Base-by-base conservation (phyloP, 2,329 filamentous ascomycete genomes). In the Trichoderma oligosporum region DNA sequence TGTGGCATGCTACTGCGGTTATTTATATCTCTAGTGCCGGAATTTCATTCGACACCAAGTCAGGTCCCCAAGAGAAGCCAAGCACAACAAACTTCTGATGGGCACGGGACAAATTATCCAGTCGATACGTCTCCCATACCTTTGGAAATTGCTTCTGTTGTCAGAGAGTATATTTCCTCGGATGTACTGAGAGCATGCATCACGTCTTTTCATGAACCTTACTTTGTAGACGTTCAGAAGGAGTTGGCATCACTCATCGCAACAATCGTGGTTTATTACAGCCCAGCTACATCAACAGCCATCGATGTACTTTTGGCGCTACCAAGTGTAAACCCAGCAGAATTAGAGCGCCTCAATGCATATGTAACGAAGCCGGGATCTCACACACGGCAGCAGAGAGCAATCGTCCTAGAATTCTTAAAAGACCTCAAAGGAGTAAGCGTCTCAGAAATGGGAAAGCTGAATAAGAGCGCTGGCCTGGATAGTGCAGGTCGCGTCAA, bases 211-310 rank as follows among this genome's bases (percentile, higher is more conserved):
- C 89, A 97, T 73, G 94, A 99, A 64, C 87, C 91, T 0, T 97
- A 97, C 72, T 99, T 97, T 72, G 92, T 97, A 31, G 94, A 99
- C 64, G 83, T 95, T 61, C 94, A 99, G 67, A 93, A 92, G 69
- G 92, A 99, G 51, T 80, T 99, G 20, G 93, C 91, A 0, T 83
- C 86, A 20, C 79, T 97, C 35, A 96, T 99, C 61, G 92, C 92
- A 0, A 83, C 86, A 4, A 94, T 97, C 60, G 79, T 96, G 65
- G 81, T 87, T 7, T 82, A 88, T 60, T 96, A 96, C 69, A 83
- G 84, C 11, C 77, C 82, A 0, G 72, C 82, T 29, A 92, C 87
- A 7, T 67, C 78, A 6, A 94, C 88, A 0, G 90, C 92, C 0
- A 80, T 85, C 18, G 76, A 85, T 4, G 82, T 97, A 36, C 79